phyloP scores from a whole-genome alignment of 331 rosid genomes.

The Saraca asoca region DNA sequence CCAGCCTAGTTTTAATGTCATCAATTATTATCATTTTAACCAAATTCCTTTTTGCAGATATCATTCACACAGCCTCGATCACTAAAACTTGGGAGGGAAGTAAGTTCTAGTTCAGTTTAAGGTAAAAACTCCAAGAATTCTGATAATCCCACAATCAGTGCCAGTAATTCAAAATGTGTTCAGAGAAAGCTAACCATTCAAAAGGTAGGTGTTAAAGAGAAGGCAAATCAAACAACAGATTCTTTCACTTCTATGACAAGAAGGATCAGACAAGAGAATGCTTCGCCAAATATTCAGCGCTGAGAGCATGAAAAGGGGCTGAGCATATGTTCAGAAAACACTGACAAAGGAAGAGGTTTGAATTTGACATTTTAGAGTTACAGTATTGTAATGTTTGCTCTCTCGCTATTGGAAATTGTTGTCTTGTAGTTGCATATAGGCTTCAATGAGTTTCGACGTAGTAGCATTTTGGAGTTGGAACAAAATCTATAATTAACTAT shows the following conservation, averaged over 20 bases:
- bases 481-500: constrained; percentile 21
- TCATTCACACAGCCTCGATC: constrained; percentile 43
- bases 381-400: not conserved
- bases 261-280: constrained; percentile 64
- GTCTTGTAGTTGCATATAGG: constrained; percentile 24
- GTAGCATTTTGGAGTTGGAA: constrained; percentile 20
- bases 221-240: constrained; percentile 30
- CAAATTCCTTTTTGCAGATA: constrained; percentile 38
- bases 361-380: not conserved
- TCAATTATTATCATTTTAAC: not conserved
- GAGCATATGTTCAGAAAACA: constrained; percentile 31
- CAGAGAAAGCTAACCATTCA: constrained; percentile 37
- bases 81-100: constrained; percentile 46
- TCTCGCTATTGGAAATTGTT: constrained; percentile 13
- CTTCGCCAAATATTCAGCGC: constrained; percentile 71
- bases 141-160: constrained; percentile 46
- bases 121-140: constrained; percentile 44
- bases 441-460: constrained; percentile 23
- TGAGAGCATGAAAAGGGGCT: constrained; percentile 32
- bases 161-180: constrained; percentile 38
- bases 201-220: no score
- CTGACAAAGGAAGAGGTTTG: not conserved
- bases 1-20: not conserved
- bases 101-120: constrained; percentile 35
- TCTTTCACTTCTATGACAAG: constrained; percentile 42